Base-by-base conservation (phyloP, 2,329 filamentous ascomycete genomes). In the Epichloe amarillans region DNA sequence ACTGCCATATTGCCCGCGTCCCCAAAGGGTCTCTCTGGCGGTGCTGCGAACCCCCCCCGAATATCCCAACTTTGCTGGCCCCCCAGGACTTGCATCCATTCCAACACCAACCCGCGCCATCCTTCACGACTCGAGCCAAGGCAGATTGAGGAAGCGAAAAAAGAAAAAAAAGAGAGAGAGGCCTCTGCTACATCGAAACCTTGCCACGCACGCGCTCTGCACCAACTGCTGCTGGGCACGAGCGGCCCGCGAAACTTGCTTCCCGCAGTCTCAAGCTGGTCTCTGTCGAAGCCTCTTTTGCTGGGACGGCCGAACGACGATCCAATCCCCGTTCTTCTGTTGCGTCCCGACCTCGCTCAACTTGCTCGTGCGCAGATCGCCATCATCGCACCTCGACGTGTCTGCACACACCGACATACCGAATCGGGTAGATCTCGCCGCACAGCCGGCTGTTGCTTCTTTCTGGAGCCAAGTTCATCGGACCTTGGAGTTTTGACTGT, bases 271-370 rank as follows among this genome's bases (percentile, higher is more conserved):
- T 11, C 30, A 30, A 30, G 30, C 10, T 4, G 30, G 21, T 44
- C 21, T 30, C 40, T 39, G 19, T 35, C 50, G n/a, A 45, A 45
- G 30, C 14, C 23, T 21, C 19, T 43, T 43, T 35, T 46, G 26
- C 49, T 50, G 21, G 39, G 35, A 35, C 19, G 43, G 37, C 38
- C 45, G 30, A 21, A 44, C 47, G 44, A 50, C 51, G 45, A 53
- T 52, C 17, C 17, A 17, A 17, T 17, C 54, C 49, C 55, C 54
- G 47, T 55, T 55, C 54, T 54, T 55, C 54, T 50, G 4, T 55
- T 59, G 54, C 52, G 51, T 52, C 52, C 56, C 55, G 53, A 51
- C 56, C 44, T 58, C 52, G 43, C 53, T 52, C 51, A 45, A 47
- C 53, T 47, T 47, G 46, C 53, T 47, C 49, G 47, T 52, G 50